These are phyloP conservation scores for Sporothrix sp. DNA, from an alignment of 2,329 filamentous ascomycete genomes.

Conservation along the genomic window DNA sequence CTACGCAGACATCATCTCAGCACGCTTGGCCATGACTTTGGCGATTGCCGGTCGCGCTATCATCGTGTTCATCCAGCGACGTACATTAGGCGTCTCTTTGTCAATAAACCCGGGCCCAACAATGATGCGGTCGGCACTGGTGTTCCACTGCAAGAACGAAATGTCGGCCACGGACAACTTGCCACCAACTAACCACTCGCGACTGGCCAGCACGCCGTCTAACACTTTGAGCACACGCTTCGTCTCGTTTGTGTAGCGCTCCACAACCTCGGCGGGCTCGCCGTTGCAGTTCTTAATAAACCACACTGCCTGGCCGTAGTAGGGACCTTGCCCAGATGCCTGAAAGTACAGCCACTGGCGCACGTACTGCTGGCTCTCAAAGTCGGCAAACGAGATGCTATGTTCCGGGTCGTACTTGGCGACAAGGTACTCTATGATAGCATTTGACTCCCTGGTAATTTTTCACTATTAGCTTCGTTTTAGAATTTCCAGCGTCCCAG, in stretches of 20 bases:
- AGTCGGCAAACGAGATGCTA: conserved; percentile 30
- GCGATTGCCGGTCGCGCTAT: neutral
- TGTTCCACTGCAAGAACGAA: conserved; percentile 3
- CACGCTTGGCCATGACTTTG: neutral
- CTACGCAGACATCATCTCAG: neutral
- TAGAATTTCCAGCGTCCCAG: no score
- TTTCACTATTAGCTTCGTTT: no score
- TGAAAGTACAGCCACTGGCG: conserved; percentile 37
- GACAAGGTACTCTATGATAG: conserved; percentile 39
- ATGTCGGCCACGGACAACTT: conserved; percentile 1
- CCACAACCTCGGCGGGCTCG: neutral
- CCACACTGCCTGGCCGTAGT: conserved; percentile 29
- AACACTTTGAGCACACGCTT: neutral
- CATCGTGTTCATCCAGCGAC: neutral
- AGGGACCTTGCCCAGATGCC: conserved; percentile 33
- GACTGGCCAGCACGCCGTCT: neutral
- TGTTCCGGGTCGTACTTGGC: conserved; percentile 34
- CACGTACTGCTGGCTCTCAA: conserved; percentile 27
- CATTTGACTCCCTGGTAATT: conserved; percentile 30
- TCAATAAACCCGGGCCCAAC: neutral
- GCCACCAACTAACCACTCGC: neutral
- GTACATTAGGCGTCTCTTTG: neutral
- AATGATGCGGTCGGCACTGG: neutral
- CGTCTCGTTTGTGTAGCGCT: conserved; percentile 3
- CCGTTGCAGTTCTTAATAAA: conserved; percentile 15